Base-by-base conservation (phyloP, 2,329 filamentous ascomycete species). In the Alternaria ventricosa region DNA sequence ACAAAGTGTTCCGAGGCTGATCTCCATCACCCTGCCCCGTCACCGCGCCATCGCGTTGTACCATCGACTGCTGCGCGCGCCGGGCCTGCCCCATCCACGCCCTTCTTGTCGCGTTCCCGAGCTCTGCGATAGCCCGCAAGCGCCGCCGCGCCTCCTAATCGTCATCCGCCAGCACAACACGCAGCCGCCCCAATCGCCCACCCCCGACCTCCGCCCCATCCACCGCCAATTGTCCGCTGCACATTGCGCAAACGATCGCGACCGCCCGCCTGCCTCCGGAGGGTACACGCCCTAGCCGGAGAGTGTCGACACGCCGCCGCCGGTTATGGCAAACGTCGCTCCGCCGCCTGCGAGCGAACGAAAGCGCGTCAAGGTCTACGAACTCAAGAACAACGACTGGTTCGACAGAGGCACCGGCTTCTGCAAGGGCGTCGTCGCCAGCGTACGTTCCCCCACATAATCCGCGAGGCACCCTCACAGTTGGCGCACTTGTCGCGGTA, bases 311-410 rank as follows among this genome's bases (percentile, higher is more conserved):
- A 58, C 55, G 33, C 60, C 50, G 46, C 43, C 23, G 51, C 60
- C 63, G 61, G 60, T 33, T 54, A 65, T 65, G 63, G 60, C 63
- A 57, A 57, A 50, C 63, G 50, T 59, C 63, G 79, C 77, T 71
- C 75, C 80, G 68, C 78, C 81, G 72, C 81, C 83, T 67, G 78
- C 82, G 70, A 84, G 82, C 73, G 83, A 85, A 75, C 82, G 82
- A 76, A 85, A 84, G 78, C 84, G 96, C 86, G 96, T 98, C 82
- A 99, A 99, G 86, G 96, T 99, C 79, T 99, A 99, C 82, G 96
- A 98, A 85, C 88, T 99, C 76, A 93, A 93, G 81, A 94, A 97
- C 83, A 97, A 97, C 87, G 96, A 98, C 88, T 99, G 96, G 96
- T 97, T 95, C 80, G 96, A 99, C 83, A 88, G 95, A 76, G 96